Evolutionary conservation across 768 basidiomycete genomes (phyloP).

Genomic region (Psilocybe azurescens): DNA sequence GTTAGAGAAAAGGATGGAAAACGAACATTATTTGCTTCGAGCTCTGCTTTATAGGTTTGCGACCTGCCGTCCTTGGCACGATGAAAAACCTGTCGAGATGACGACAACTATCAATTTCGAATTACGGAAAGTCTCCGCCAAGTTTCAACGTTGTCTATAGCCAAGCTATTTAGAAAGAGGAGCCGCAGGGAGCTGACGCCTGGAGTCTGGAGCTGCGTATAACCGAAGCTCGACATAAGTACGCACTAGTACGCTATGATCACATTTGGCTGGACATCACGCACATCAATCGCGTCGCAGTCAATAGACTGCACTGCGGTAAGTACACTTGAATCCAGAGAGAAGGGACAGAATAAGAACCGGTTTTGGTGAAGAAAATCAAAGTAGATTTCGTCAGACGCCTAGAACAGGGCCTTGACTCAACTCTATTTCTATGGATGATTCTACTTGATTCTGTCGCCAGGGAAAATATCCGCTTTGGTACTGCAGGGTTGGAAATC

Average conservation of each 20-base stretch:
- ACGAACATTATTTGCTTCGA: background rate
- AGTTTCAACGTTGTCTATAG: background rate
- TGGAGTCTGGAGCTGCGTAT: background rate
- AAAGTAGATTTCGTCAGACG: too few species aligned
- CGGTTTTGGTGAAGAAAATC: too few species aligned
- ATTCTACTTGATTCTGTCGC: background rate
- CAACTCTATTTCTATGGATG: too few species aligned
- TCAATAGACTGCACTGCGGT: background rate
- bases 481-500: background rate
- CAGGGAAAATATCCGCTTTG: background rate
- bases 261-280: background rate
- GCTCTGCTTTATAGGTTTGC: background rate
- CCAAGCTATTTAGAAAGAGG: background rate
- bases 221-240: background rate
- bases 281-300: background rate
- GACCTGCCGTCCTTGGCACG: background rate
- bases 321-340: too few species aligned
- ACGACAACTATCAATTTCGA: constrained; percentile 18
- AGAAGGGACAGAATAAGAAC: too few species aligned
- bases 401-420: too few species aligned
- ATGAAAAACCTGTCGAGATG: constrained; percentile 16
- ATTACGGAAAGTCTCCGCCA: background rate
- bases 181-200: background rate
- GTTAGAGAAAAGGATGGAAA: constrained; percentile 11
- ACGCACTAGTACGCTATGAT: too few species aligned